Evolutionary conservation across 2,329 filamentous ascomycete genomes (phyloP).

Genomic region (Sporothrix pseudoabietina): DNA sequence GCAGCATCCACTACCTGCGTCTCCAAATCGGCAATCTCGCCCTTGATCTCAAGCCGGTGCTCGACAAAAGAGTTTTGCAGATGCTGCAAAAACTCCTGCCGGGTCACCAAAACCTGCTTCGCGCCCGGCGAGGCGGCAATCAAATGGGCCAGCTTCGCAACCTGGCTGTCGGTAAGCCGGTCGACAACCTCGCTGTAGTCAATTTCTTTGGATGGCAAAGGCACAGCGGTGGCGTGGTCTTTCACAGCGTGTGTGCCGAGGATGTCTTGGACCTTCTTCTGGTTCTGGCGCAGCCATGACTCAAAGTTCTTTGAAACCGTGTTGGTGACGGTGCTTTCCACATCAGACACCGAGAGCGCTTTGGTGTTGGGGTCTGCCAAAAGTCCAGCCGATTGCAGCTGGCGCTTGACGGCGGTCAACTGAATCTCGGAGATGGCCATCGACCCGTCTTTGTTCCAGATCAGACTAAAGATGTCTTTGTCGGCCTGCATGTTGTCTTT

Average conservation of each 20-base stretch:
- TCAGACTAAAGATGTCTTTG: conserved; percentile 51
- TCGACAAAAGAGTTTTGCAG: conserved; percentile 46
- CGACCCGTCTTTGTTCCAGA: conserved; percentile 45
- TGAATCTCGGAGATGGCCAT: conserved; percentile 50
- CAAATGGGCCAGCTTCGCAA: conserved; percentile 46
- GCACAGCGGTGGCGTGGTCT: neutral
- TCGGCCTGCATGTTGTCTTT: conserved; percentile 56
- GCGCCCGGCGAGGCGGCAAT: conserved; percentile 41
- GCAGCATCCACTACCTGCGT: conserved; percentile 35
- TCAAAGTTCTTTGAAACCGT: conserved; percentile 51
- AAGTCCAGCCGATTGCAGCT: conserved; percentile 43
- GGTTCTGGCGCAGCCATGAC: conserved; percentile 56
- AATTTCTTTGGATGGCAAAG: neutral
- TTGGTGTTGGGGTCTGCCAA: conserved; percentile 37
- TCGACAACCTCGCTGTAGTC: conserved; percentile 35
- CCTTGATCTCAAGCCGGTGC: conserved; percentile 46
- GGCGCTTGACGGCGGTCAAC: conserved; percentile 51
- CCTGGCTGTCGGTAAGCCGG: conserved; percentile 41
- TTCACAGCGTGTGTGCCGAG: conserved; percentile 29
- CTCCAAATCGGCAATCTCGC: conserved; percentile 46
- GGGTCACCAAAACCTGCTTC: conserved; percentile 48
- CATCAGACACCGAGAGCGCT: conserved; percentile 38
- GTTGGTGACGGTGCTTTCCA: conserved; percentile 39
- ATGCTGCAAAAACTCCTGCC: conserved; percentile 53
- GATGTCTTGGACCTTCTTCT: conserved; percentile 44